A percentile compares a stretch with the other conserved stretches of the same genome.
Conservation (phyloP, 2,329 filamentous ascomycete genomes). For the Aureobasidium zeae region DNA sequence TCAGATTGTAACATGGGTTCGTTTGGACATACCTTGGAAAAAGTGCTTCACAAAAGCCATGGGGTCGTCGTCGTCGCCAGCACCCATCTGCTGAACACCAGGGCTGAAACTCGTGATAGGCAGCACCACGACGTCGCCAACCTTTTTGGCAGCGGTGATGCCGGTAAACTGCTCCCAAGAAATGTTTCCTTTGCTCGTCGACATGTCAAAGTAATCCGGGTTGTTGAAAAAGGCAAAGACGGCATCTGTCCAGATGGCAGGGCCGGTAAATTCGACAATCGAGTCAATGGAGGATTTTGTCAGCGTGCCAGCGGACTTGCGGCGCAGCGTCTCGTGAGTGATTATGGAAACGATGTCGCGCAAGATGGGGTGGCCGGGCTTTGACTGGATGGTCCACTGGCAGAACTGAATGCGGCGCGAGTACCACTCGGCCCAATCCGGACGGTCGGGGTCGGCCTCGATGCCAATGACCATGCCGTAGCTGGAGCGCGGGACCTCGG, state of each 20-base stretch:
- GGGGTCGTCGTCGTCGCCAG: conserved; percentile 76
- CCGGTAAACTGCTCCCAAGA: conserved; percentile 84
- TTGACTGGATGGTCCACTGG: conserved; percentile 97
- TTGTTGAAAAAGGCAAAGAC: conserved; percentile 95
- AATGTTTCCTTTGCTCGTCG: conserved; percentile 59
- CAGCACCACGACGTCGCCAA: conserved; percentile 86
- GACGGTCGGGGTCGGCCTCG: conserved; percentile 87
- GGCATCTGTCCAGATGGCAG: conserved; percentile 85
- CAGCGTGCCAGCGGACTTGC: conserved; percentile 60
- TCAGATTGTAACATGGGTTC: conserved; percentile 14
- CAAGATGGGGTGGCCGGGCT: conserved; percentile 86
- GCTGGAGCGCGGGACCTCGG: conserved; percentile 62
- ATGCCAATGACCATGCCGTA: conserved; percentile 89
- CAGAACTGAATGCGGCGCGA: conserved; percentile 94
- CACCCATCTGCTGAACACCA: conserved; percentile 86
- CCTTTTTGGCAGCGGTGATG: conserved; percentile 71
- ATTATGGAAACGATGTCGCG: conserved; percentile 80
- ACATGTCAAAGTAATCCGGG: conserved; percentile 74
- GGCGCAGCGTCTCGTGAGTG: conserved; percentile 67
- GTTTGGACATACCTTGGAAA: conserved; percentile 65
- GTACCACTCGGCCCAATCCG: conserved; percentile 94
- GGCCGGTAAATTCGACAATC: conserved; percentile 89
- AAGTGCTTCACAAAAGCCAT: conserved; percentile 98
- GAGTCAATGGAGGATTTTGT: conserved; percentile 48
- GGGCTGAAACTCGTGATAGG: conserved; percentile 97